A percentile compares a stretch with the other conserved stretches of the same genome.
Conservation (phyloP, 75 land plant species). For the Pseudotsuga menziesii region DNA sequence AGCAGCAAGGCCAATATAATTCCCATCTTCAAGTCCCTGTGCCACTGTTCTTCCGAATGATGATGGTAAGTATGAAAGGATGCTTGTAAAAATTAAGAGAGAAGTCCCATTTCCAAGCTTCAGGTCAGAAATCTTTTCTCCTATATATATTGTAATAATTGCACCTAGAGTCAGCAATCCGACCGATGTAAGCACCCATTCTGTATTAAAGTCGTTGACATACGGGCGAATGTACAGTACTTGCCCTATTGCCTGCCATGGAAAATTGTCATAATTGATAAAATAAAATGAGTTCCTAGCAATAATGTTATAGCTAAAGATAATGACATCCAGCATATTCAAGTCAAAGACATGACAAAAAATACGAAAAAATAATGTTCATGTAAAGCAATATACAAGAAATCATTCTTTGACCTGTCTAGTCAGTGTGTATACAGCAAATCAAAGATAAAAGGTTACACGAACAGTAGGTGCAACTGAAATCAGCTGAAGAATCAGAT, state of each 20-base stretch:
- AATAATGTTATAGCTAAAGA: neutral
- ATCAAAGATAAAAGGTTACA: neutral
- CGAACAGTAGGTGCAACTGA: too few relatives aligned
- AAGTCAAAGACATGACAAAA: neutral
- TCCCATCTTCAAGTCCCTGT: conserved; percentile 85
- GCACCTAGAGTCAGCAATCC: conserved; percentile 82
- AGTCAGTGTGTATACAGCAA: neutral
- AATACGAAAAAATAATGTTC: neutral
- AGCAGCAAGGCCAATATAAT: conserved; percentile 75
- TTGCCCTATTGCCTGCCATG: conserved; percentile 93
- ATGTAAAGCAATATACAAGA: neutral
- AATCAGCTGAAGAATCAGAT: too few relatives aligned
- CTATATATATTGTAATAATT: conserved; percentile 81
- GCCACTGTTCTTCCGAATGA: conserved; percentile 90
- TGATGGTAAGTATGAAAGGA: conserved; percentile 95
- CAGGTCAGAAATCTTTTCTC: conserved; percentile 89
- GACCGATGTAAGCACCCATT: conserved; percentile 85
- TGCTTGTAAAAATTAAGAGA: conserved; percentile 92
- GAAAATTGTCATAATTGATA: neutral
- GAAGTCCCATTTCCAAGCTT: conserved; percentile 99
- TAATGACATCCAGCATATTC: neutral
- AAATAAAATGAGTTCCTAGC: neutral
- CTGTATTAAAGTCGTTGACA: conserved; percentile 84
- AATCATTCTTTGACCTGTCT: too few relatives aligned
- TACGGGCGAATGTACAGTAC: conserved; percentile 90